Evolutionary conservation across 345 rosid genomes (phyloP).

Genomic region (Eutrema yunnanense): DNA sequence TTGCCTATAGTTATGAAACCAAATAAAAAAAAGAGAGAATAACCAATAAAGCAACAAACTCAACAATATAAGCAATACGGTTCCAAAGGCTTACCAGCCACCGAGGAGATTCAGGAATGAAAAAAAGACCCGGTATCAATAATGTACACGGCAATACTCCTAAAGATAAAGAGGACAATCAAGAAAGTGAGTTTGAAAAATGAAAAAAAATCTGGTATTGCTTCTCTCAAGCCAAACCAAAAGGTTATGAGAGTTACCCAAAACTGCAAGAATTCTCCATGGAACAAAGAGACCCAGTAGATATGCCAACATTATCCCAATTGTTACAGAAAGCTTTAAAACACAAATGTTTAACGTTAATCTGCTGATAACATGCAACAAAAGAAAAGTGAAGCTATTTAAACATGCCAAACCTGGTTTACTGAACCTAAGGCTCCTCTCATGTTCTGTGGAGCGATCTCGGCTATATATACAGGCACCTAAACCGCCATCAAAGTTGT

Average conservation of each 20-base stretch:
- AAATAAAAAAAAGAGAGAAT: not conserved
- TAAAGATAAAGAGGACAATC: conserved; percentile 25
- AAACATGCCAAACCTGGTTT: conserved; percentile 57
- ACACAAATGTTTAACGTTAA: conserved; percentile 1
- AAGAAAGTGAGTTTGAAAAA: conserved; percentile 5
- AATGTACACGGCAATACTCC: conserved; percentile 90
- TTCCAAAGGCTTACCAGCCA: conserved; percentile 69
- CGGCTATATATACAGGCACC: conserved; percentile 90
- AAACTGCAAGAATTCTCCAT: conserved; percentile 94
- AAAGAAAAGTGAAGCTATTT: not conserved
- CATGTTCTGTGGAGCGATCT: conserved; percentile 84
- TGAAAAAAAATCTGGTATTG: not conserved
- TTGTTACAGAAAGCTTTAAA: conserved; percentile 84
- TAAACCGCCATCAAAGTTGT: conserved; percentile 1
- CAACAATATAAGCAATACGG: not conserved
- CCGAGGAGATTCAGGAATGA: conserved; percentile 98
- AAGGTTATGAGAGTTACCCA: conserved; percentile 51
- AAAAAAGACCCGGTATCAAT: conserved; percentile 91
- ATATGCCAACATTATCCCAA: conserved; percentile 96
- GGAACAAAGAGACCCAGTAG: conserved; percentile 74
- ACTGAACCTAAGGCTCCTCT: conserved; percentile 82
- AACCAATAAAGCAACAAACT: not conserved
- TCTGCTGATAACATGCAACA: not conserved
- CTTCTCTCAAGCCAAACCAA: conserved; percentile 12
- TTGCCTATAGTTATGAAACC: conserved; percentile 47